Evolutionary conservation across 1,284 basidiomycete species (phyloP), one percentile per base, ranked within the genome.

Genomic region (Fistulinella cinereoalba): DNA sequence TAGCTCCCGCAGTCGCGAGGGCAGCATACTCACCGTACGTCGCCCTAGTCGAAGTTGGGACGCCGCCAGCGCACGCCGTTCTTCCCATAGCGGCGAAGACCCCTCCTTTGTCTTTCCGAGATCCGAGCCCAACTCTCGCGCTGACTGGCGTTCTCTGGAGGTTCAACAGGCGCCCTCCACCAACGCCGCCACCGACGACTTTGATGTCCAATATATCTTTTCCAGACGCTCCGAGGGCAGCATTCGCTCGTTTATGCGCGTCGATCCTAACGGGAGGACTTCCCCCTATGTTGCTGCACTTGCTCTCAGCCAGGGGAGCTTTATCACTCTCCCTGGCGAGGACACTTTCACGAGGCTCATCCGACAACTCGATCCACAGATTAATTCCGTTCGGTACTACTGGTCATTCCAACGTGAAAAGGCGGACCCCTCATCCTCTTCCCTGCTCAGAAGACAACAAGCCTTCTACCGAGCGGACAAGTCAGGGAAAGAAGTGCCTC

Each of bases 361-460:
- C 16, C 65, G 70, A 28, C 68, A 66, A 41, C 68, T 76, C 66
- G 80, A 80, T 49, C 72, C 69, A 12, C 67, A 66, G 21, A 81
- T 79, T 48, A 69, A 69, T 21, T 57, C 65, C 28, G 64, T 75
- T 43, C 67, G 72, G 37, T 65, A 67, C 31, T 73, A 76, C 45
- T 88, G 85, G 86, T 76, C 72, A n/a, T 86, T 87, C 61, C 70
- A 65, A 47, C 74, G 71, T 51, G 83, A 85, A 60, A 75, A 65
- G 21, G 74, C 69, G 13, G 78, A 80, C 45, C 46, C 47, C 1
- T 56, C 58, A 6, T 46, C 29, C 12, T 41, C 15, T 33, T 49
- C 56, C 19, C 47, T 57, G 21, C 61, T 50, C 31, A 55, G 54
- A 32, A 57, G 54, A 43, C 53, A 50, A 43, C 48, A 49, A 43